Evolutionary conservation across 208 protist genomes (phyloP).

Genomic region (Zelonia costaricensis): DNA sequence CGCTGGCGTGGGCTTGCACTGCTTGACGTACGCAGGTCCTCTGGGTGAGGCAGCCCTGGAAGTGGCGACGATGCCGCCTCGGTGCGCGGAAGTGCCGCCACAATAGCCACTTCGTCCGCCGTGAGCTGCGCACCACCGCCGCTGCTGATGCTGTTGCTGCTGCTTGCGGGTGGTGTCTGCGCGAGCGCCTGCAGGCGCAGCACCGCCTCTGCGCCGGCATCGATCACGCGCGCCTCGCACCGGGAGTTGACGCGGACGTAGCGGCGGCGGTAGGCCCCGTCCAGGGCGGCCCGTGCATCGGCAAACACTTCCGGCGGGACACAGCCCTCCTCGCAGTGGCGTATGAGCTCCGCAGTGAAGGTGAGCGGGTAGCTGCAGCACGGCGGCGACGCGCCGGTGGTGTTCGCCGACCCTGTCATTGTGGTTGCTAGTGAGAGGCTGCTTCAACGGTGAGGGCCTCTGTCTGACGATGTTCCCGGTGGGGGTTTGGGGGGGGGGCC

Average conservation of each 20-base stretch:
- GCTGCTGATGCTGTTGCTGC: too few relatives aligned
- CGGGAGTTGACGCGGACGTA: conserved; percentile 66
- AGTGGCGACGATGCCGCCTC: too few relatives aligned
- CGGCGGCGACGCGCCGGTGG: too few relatives aligned
- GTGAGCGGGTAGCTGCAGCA: conserved; percentile 38
- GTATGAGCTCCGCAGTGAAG: conserved; percentile 51
- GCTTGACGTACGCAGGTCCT: neutral
- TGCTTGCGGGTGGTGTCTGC: neutral
- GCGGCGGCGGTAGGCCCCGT: conserved; percentile 17
- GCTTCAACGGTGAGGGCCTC: too few relatives aligned
- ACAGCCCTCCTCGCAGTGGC: conserved; percentile 44
- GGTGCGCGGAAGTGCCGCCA: too few relatives aligned
- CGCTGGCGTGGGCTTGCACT: too few relatives aligned
- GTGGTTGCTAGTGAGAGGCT: too few relatives aligned
- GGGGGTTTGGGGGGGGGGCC: too few relatives aligned
- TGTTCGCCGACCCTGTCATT: too few relatives aligned
- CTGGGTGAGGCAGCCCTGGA: neutral
- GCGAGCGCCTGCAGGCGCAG: neutral
- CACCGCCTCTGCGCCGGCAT: conserved; percentile 11
- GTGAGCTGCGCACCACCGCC: too few relatives aligned
- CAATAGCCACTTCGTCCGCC: too few relatives aligned
- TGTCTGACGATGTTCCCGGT: too few relatives aligned
- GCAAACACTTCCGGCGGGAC: conserved; percentile 60
- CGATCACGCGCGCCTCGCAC: conserved; percentile 2
- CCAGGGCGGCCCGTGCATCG: conserved; percentile 32